Percentiles rank a stretch among this genome's conserved stretches.
phyloP scores from a whole-genome alignment of 306 rosid species.

The Oxytropis ochrocephala region DNA sequence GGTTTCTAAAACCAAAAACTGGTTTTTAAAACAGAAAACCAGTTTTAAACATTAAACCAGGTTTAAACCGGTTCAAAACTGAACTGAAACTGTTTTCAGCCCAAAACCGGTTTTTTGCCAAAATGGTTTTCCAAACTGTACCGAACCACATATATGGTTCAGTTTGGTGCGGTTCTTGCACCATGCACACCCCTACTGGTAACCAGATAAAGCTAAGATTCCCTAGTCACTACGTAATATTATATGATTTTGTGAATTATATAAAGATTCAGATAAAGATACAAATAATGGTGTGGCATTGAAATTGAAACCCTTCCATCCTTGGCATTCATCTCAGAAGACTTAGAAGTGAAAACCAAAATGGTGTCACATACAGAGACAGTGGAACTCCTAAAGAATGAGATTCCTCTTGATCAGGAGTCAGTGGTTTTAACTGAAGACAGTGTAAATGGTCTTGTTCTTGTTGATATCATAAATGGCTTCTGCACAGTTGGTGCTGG shows the following conservation, averaged over 20 bases:
- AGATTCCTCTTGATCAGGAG: conserved; percentile 66
- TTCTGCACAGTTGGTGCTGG: conserved; percentile 90
- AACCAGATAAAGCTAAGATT: background rate
- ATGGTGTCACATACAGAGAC: conserved; percentile 53
- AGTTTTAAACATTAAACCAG: too few species aligned
- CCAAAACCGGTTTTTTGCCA: too few species aligned
- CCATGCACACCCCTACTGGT: too few species aligned
- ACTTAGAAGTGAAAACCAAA: background rate
- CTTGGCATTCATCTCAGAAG: background rate
- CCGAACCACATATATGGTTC: too few species aligned
- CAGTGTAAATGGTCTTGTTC: conserved; percentile 65
- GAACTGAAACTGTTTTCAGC: too few species aligned
- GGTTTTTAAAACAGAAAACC: too few species aligned
- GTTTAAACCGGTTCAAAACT: too few species aligned
- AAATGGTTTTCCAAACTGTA: too few species aligned
- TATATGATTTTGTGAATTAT: background rate
- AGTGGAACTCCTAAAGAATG: conserved; percentile 54
- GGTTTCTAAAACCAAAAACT: too few species aligned
- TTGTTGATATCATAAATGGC: conserved; percentile 75
- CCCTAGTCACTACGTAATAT: background rate
- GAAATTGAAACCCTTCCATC: background rate
- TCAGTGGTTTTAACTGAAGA: conserved; percentile 40
- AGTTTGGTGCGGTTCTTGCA: too few species aligned
- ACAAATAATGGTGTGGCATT: background rate
- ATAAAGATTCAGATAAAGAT: background rate